A percentile compares a stretch with the other conserved stretches of the same genome.
Evolutionary conservation across 768 basidiomycete species (phyloP).

Genomic region (Lactifluus echinatus): DNA sequence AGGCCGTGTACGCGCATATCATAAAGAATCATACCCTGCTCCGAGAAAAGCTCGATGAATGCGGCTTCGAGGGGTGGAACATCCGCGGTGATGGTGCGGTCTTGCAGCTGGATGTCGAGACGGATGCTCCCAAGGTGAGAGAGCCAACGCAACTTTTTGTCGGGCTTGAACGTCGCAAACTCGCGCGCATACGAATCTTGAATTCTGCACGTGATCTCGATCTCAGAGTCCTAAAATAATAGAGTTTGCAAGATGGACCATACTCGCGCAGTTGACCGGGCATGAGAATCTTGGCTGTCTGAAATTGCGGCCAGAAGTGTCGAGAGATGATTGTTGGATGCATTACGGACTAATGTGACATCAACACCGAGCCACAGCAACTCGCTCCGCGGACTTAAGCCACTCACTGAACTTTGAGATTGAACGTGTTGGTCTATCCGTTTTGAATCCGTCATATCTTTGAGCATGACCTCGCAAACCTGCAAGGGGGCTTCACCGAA

Average conservation of each 20-base stretch:
- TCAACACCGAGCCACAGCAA: background rate
- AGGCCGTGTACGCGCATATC: too few species aligned
- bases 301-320: conserved; percentile 91
- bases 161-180: conserved; percentile 81
- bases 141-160: conserved; percentile 85
- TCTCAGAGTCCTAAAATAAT: background rate
- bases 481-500: conserved; percentile 92
- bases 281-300: conserved; percentile 63
- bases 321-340: conserved; percentile 89
- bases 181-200: conserved; percentile 70
- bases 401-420: conserved; percentile 52
- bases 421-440: conserved; percentile 86
- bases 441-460: conserved; percentile 92
- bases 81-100: conserved; percentile 65
- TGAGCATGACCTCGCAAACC: conserved; percentile 97
- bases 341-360: conserved; percentile 48
- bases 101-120: conserved; percentile 73
- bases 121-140: conserved; percentile 82
- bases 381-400: background rate
- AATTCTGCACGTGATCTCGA: conserved; percentile 36
- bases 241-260: conserved; percentile 23
- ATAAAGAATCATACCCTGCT: conserved; percentile 40
- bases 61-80: conserved; percentile 88
- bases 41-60: conserved; percentile 77
- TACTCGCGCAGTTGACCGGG: conserved; percentile 81